Conservation (phyloP, 169 alveolate genomes). For the Cryptosporidium felis region DNA sequence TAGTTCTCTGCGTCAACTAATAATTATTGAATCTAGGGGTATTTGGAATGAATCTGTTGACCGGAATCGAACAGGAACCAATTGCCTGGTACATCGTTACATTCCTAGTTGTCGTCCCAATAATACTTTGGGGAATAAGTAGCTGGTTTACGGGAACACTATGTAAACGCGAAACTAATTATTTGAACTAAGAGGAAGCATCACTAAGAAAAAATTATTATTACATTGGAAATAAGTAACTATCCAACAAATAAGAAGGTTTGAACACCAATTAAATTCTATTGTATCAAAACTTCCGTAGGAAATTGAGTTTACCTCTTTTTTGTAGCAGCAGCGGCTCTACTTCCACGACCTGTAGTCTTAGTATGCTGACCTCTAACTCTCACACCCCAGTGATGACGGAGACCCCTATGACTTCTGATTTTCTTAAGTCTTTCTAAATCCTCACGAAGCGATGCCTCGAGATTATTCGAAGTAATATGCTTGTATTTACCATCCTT, state of each 20-base stretch:
- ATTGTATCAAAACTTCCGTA: too few species aligned
- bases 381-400: slow-evolving; percentile 98
- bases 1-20: background rate
- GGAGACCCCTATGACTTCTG: slow-evolving; percentile 96
- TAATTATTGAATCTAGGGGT: slow-evolving; percentile 11
- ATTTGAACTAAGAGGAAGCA: slow-evolving; percentile 5
- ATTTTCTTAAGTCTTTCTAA: slow-evolving; percentile 98
- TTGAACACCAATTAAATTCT: too few species aligned
- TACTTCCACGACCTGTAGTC: slow-evolving; percentile 99
- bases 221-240: too few species aligned
- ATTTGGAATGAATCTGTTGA: slow-evolving; percentile 63
- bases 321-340: slow-evolving; percentile 96
- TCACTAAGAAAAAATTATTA: too few species aligned
- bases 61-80: slow-evolving; percentile 56
- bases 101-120: slow-evolving; percentile 27
- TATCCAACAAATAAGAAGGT: too few species aligned
- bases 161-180: slow-evolving; percentile 53
- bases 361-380: slow-evolving; percentile 99
- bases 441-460: slow-evolving; percentile 98
- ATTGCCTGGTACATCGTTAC: slow-evolving; percentile 67
- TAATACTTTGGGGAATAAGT: slow-evolving; percentile 52
- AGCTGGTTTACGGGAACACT: slow-evolving; percentile 67
- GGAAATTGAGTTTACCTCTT: slow-evolving; percentile 87
- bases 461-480: slow-evolving; percentile 93
- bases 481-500: slow-evolving; percentile 95